These are phyloP conservation scores for Saussurea involucrata DNA, from an alignment of 129 eudicot genomes.

Conservation along the genomic window DNA sequence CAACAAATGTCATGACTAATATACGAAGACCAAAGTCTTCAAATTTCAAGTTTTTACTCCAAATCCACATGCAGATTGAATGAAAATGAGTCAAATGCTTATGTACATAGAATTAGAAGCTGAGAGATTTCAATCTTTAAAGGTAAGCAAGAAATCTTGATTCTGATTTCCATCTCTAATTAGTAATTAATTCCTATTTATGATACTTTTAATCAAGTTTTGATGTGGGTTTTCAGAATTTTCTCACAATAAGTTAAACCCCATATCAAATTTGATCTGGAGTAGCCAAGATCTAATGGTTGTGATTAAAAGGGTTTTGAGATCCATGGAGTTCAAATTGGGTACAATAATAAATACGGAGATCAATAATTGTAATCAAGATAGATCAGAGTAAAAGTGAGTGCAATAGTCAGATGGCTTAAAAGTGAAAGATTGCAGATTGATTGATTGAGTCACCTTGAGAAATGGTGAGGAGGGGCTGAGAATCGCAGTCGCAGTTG, in stretches of 20 bases:
- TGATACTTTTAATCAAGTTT: not conserved
- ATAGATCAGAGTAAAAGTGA: not conserved
- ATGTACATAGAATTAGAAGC: not conserved
- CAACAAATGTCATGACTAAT: not conserved
- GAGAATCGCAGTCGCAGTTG: conserved; percentile 73
- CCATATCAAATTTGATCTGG: not conserved
- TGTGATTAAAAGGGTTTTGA: not conserved
- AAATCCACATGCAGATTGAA: conserved; percentile 8
- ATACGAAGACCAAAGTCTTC: not conserved
- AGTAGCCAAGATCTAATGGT: conserved; percentile 4
- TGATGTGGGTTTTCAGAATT: not conserved
- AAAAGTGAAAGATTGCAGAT: conserved; percentile 12
- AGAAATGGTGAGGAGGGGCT: conserved; percentile 69
- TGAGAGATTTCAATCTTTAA: not conserved
- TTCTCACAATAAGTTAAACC: not conserved
- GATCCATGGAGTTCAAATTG: conserved; percentile 8
- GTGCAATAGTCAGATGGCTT: not conserved
- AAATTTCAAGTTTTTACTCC: not conserved
- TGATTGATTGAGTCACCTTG: too few relatives aligned
- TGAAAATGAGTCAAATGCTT: conserved; percentile 2
- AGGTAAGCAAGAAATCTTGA: conserved; percentile 5
- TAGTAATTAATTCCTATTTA: not conserved
- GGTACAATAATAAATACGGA: not conserved
- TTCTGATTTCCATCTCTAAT: not conserved
- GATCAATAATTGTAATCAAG: not conserved